phyloP scores from a whole-genome alignment of 2,329 filamentous ascomycete genomes.

The Botrytis cinerea region DNA sequence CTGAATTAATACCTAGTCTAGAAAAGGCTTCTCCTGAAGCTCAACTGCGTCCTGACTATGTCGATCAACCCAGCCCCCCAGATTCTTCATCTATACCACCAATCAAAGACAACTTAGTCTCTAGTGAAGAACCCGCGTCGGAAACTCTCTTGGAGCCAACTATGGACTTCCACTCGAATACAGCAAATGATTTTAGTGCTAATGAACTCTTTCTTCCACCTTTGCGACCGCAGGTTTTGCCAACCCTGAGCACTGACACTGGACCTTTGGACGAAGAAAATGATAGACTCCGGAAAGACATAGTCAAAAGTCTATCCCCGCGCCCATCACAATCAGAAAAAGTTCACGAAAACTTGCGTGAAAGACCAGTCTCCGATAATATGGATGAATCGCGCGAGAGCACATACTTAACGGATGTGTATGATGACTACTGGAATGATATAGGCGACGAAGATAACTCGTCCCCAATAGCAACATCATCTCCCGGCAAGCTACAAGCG shows the following conservation, averaged over 20 bases:
- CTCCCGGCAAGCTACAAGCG: background rate
- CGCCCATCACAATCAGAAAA: conserved; percentile 40
- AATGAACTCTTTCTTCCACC: conserved; percentile 10
- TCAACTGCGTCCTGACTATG: conserved; percentile 33
- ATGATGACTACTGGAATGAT: conserved; percentile 66
- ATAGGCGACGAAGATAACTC: conserved; percentile 44
- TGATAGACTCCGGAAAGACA: conserved; percentile 72
- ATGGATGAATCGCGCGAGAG: conserved; percentile 52
- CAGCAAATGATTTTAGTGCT: background rate
- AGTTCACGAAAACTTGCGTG: conserved; percentile 24
- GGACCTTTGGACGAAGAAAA: conserved; percentile 56
- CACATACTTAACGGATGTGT: conserved; percentile 64
- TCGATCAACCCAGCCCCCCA: conserved; percentile 40
- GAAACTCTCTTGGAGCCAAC: too few species aligned
- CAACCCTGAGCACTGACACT: conserved; percentile 33
- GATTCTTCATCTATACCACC: conserved; percentile 49
- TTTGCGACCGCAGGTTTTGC: conserved; percentile 27
- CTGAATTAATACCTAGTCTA: conserved; percentile 32
- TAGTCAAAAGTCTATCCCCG: conserved; percentile 67
- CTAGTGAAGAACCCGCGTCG: background rate
- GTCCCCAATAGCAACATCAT: conserved; percentile 13
- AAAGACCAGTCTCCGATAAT: background rate
- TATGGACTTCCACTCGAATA: background rate
- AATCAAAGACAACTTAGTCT: conserved; percentile 44
- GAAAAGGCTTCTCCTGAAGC: conserved; percentile 32